A percentile compares a stretch with the other conserved stretches of the same genome.
Conservation (phyloP, 1,284 basidiomycete species). For the Cryptococcus neoformans region DNA sequence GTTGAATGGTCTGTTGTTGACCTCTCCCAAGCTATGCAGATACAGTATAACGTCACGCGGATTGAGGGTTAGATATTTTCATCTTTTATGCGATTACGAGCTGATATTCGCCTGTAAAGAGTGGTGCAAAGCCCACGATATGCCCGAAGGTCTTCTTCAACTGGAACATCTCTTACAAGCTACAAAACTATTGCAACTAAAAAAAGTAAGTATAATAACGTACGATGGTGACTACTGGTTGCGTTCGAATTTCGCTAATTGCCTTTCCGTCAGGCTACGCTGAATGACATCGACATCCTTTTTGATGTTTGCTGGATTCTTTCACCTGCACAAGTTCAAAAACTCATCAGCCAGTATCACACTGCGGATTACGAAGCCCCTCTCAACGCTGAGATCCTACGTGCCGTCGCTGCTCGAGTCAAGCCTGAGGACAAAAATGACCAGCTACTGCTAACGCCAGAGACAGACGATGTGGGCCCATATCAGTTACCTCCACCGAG, state of each 20-base stretch:
- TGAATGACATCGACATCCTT: constrained; percentile 95
- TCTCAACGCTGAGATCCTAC: constrained; percentile 92
- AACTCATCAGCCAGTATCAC: constrained; percentile 97
- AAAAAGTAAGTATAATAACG: constrained; percentile 65
- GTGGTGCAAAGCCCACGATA: constrained; percentile 95
- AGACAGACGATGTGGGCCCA: constrained; percentile 91
- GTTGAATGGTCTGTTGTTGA: background rate
- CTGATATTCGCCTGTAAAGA: constrained; percentile 29
- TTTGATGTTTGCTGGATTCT: constrained; percentile 99
- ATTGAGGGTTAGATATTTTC: constrained; percentile 61
- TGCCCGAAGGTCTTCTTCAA: constrained; percentile 98
- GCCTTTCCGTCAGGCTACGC: constrained; percentile 61
- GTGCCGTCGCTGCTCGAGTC: constrained; percentile 91
- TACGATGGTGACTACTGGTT: no score
- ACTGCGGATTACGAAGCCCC: constrained; percentile 91
- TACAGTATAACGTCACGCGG: constrained; percentile 97
- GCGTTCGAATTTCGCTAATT: no score
- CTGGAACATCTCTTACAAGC: constrained; percentile 99
- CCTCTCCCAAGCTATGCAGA: constrained; percentile 82
- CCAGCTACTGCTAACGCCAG: constrained; percentile 87
- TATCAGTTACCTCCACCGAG: constrained; percentile 47
- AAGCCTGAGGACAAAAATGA: constrained; percentile 93
- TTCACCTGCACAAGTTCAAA: constrained; percentile 98
- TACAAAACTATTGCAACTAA: constrained; percentile 95
- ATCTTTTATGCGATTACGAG: no score